These are phyloP conservation scores for Boletus edulis DNA, from an alignment of 768 basidiomycete genomes.

Conservation along the genomic window DNA sequence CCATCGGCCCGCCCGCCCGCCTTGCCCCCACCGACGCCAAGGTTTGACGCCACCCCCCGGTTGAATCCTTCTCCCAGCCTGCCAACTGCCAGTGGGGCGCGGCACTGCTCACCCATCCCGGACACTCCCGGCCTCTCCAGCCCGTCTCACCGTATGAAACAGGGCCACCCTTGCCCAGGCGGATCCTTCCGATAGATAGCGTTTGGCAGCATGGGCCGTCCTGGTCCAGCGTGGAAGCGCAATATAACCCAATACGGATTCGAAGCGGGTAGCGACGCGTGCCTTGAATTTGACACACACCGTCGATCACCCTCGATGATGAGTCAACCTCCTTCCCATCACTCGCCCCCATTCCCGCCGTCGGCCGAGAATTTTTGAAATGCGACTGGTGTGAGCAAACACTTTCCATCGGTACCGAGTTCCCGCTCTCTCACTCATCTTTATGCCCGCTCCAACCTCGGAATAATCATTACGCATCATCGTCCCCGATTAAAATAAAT, in stretches of 20 bases:
- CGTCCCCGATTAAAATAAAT: slow-evolving; percentile 11
- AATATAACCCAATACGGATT: slow-evolving; percentile 23
- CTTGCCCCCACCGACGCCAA: slow-evolving; percentile 17
- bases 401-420: slow-evolving; percentile 10
- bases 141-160: slow-evolving; percentile 11
- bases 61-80: slow-evolving; percentile 10
- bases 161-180: slow-evolving; percentile 1
- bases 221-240: not conserved
- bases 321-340: slow-evolving; percentile 6
- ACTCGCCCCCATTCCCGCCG: slow-evolving; percentile 5
- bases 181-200: not conserved
- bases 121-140: slow-evolving; percentile 13
- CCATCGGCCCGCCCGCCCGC: slow-evolving; percentile 21
- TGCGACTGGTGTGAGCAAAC: not conserved
- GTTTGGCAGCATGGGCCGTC: not conserved
- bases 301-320: slow-evolving; percentile 31
- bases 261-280: slow-evolving; percentile 19
- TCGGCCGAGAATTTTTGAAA: slow-evolving; percentile 6
- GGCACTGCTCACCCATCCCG: not conserved
- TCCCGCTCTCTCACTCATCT: not conserved
- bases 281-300: slow-evolving; percentile 23
- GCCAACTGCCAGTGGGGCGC: no score
- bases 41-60: slow-evolving; percentile 19
- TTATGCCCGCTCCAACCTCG: not conserved
- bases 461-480: slow-evolving; percentile 13